Evolutionary conservation across 805 yeast species (phyloP).

Genomic region (Lipomyces yamanashiensis): DNA sequence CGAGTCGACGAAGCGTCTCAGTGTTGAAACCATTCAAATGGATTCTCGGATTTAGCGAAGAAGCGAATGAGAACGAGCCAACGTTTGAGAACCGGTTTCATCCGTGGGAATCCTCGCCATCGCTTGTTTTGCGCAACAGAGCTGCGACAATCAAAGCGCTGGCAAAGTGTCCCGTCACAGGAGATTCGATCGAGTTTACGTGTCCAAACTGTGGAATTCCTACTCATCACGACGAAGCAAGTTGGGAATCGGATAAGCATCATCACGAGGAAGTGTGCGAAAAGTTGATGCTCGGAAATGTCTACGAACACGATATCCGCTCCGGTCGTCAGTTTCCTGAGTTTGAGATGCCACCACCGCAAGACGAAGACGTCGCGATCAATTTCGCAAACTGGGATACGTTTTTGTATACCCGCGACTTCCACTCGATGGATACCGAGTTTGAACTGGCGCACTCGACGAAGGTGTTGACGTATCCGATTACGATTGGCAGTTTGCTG

Average conservation of each 20-base stretch:
- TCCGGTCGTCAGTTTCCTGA: conserved; percentile 95
- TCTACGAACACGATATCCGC: conserved; percentile 92
- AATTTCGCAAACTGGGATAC: conserved; percentile 90
- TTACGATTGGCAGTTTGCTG: conserved; percentile 81
- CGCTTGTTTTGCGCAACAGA: conserved; percentile 81
- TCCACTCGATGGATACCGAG: conserved; percentile 95
- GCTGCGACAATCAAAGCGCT: conserved; percentile 86
- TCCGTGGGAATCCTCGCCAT: conserved; percentile 92
- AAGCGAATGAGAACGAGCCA: conserved; percentile 67
- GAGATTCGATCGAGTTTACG: conserved; percentile 75
- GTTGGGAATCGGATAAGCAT: conserved; percentile 79
- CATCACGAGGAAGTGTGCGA: conserved; percentile 77
- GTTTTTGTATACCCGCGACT: conserved; percentile 88
- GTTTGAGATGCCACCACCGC: conserved; percentile 86
- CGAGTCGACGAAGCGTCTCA: conserved; percentile 34
- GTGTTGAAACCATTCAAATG: conserved; percentile 51
- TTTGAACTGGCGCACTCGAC: conserved; percentile 95
- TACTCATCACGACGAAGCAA: conserved; percentile 87
- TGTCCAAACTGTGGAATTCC: conserved; percentile 97
- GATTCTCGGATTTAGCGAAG: conserved; percentile 62
- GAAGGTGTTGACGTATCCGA: conserved; percentile 89
- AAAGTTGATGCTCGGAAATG: conserved; percentile 80
- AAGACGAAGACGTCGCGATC: conserved; percentile 70
- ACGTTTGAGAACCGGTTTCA: conserved; percentile 75
- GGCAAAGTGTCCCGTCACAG: conserved; percentile 80